Base-by-base conservation (phyloP, 2,329 filamentous ascomycete species). In the Aspergillus aculeatus region DNA sequence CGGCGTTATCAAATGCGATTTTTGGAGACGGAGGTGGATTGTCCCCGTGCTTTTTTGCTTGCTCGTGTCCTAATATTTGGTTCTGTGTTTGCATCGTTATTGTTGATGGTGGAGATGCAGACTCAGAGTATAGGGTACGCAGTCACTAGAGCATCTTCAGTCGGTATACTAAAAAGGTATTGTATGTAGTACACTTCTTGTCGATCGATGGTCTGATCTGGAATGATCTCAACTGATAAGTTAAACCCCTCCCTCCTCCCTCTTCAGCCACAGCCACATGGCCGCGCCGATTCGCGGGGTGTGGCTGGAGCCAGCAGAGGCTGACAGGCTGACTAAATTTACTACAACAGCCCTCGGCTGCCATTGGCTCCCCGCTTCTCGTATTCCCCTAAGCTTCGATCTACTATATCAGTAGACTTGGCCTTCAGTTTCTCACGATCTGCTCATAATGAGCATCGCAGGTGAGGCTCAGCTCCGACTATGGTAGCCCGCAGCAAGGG, bases 401-500 rank as follows among this genome's bases (percentile, higher is more conserved):
- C 21, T 49, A 6, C 47, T 16, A 35, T 16, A 16, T 10, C 19
- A n/a, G n/a, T 11, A 31, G 10, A 32, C 10, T 51, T n/a, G 49
- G 4, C 4, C 21, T 14, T 47, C 4, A 14, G 29, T 11, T 5
- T 47, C 35, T 32, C 9, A 26, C n/a, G 21, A 21, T 41, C 14
- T 26, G 12, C 35, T 21, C 19, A 31, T 31, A 31, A 53, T 50
- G 29, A 21, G 14, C 54, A 50, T 23, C 21, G 32, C 24, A 16
- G 24, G 14, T 10, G 32, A 10, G 23, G 12, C 26, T 49, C 11
- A 50, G 16, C 5, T 31, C 29, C 5, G 24, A 63, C 56, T 19
- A 72, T 71, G 68, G 66, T 68, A 2, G 60, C 64, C 61, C 65
- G 68, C 23, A 72, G 69, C 41, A 71, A 35, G 38, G 68, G 69